Base-by-base conservation (phyloP, 2,329 filamentous ascomycete genomes). In the Tolypocladium paradoxum region DNA sequence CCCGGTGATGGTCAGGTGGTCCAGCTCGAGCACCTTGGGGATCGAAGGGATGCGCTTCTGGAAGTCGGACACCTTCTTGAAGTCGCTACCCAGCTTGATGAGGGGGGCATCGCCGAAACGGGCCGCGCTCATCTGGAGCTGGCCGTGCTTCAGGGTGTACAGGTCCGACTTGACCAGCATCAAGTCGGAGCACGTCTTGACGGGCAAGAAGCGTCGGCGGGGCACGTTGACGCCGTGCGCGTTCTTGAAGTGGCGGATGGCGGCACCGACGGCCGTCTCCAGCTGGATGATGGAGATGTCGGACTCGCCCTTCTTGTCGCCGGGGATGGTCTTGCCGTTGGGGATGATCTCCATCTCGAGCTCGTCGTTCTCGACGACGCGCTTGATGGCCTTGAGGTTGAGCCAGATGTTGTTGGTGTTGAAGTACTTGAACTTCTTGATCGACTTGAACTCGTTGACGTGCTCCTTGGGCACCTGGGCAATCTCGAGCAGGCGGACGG, bases 371-470 rank as follows among this genome's bases (percentile, higher is more conserved):
- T 97, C 93, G 8, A 99, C 93, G 52, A 99, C 90, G 56, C 93
- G 91, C 87, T 97, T 97, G 76, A 99, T 88, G 62, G 93, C 93
- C 70, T 89, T 85, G 65, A 96, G 82, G 78, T 96, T 96, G 81
- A 99, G 88, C 93, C 93, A 99, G 76, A 99, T 96, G 83, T 99
- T 99, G 88, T 99, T 99, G 75, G 93, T 99, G 84, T 99, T 99
- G 87, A 99, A 99, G 85, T 99, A 99, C 83, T 95, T 96, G 87
- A 99, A 99, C 83, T 99, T 99, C 87, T 99, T 99, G 82, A 99
- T 99, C 49, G 91, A 96, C 85, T 99, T 99, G 89, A 99, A 99
- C 78, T 99, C 93, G 77, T 99, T 97, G 72, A 93, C 89, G 76
- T 99, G 93, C 80, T 99, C 90, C 84, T 97, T 99, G 75, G 93